Evolutionary conservation across 2,329 filamentous ascomycete species (phyloP).

Genomic region (Parascedosporium putredinis): DNA sequence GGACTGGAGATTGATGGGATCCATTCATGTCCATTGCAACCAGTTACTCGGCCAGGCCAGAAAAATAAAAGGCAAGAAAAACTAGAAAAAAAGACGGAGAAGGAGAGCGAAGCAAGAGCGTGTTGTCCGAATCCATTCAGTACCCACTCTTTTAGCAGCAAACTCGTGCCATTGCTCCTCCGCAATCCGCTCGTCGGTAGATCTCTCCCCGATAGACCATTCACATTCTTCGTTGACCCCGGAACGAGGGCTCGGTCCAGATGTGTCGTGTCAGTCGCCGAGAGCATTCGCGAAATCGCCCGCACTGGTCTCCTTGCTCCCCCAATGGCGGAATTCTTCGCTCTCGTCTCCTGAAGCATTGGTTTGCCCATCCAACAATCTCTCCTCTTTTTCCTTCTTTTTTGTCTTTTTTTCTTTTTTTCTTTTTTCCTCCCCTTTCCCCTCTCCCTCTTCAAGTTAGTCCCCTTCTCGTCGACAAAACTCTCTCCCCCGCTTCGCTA

Average conservation of each 20-base stretch:
- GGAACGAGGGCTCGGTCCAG: no score
- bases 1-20: no score
- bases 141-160: background rate
- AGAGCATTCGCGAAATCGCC: no score
- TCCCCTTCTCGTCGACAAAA: no score
- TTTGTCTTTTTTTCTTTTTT: background rate
- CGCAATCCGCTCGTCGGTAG: background rate
- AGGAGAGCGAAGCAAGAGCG: no score
- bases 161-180: slow-evolving; percentile 1
- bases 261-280: no score
- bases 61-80: no score
- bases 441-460: background rate
- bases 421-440: background rate
- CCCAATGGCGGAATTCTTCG: background rate
- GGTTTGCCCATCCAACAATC: background rate
- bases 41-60: no score
- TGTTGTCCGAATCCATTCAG: no score
- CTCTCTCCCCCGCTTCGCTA: no score
- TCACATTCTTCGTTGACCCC: background rate
- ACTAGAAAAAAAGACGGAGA: no score
- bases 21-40: no score
- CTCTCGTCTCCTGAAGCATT: background rate
- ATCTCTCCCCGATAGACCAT: background rate
- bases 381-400: background rate
- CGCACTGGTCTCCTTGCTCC: background rate